A percentile compares a stretch with the other conserved stretches of the same genome.
Evolutionary conservation across 2,329 filamentous ascomycete species (phyloP).

Genomic region (Didymella pinodella): DNA sequence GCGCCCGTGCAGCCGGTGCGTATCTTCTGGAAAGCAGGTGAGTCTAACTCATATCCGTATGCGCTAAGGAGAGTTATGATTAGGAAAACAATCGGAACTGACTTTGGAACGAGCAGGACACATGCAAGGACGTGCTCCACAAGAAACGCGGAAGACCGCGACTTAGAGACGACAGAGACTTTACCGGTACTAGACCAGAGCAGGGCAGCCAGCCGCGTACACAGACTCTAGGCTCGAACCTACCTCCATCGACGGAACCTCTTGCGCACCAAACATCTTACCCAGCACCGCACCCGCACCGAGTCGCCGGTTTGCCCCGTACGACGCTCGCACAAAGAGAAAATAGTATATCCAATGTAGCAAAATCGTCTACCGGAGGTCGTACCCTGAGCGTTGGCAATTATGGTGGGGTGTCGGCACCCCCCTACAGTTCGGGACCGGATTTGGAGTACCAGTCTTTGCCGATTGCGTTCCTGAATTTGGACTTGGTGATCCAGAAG

Average conservation of each 20-base stretch:
- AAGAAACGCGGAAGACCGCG: slow-evolving; percentile 83
- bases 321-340: slow-evolving; percentile 30
- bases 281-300: slow-evolving; percentile 31
- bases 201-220: slow-evolving; percentile 40
- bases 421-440: slow-evolving; percentile 35
- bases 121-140: slow-evolving; percentile 83
- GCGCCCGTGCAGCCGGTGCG: slow-evolving; percentile 78
- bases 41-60: slow-evolving; percentile 32
- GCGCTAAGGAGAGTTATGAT: slow-evolving; percentile 19
- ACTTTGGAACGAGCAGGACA: slow-evolving; percentile 61
- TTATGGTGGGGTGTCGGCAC: slow-evolving; percentile 27
- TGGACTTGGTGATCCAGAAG: slow-evolving; percentile 58
- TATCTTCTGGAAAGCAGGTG: slow-evolving; percentile 75
- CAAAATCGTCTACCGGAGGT: slow-evolving; percentile 26
- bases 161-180: slow-evolving; percentile 67
- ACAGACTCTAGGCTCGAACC: slow-evolving; percentile 36
- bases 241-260: slow-evolving; percentile 29
- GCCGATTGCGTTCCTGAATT: slow-evolving; percentile 55
- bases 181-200: slow-evolving; percentile 34
- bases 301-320: slow-evolving; percentile 35
- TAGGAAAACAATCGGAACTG: slow-evolving; percentile 17
- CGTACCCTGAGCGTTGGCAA: slow-evolving; percentile 28
- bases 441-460: slow-evolving; percentile 41
- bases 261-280: slow-evolving; percentile 36
- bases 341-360: slow-evolving; percentile 27